Evolutionary conservation across 345 rosid species (phyloP), one percentile per base, ranked within the genome.

Genomic region (Hibiscus syriacus): DNA sequence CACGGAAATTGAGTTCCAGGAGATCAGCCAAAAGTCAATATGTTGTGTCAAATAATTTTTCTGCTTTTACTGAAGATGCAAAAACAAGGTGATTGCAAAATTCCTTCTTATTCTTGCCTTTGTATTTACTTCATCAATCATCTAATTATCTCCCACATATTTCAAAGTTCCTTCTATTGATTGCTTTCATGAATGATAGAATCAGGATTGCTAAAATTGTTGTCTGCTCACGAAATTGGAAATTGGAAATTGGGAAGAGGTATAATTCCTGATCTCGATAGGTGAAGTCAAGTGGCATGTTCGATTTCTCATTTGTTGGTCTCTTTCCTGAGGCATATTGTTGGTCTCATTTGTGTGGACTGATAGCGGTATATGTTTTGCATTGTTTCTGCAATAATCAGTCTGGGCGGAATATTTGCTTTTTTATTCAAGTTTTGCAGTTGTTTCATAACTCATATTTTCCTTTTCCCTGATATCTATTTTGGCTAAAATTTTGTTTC

Each of bases 51-150:
- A 72, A 79, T 73, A 72, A 81, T 72, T 85, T 95, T 74, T 66
- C 85, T 73, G 78, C 85, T 67, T 77, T 88, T 25, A 22, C 86
- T 29, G 93, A 85, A 79, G 90, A 81, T 59, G 85, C 77, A 64
- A 95, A 88, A 83, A 73, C 83, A 78, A 87, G 97, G 99, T 95
- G 77, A 82, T 60, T 68, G n/a, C n/a, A n/a, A n/a, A n/a, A n/a
- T n/a, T 26, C 64, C 53, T 39, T 4, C 27, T n/a, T 7, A 49
- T 55, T 55, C 34, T 39, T 11, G 17, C 46, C 13, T 68, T 34
- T 43, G 5, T 55, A 29, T 38, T 38, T 25, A 2, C 56, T 10
- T 3, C 25, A 53, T 26, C 10, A 20, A 17, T 20, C 49, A 22
- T 61, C 19, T 12, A 22, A 61, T 61, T 22, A 39, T 61, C 49